These are phyloP conservation scores for Moniliophthora roreri DNA, from an alignment of 1,284 basidiomycete genomes.

Conservation along the genomic window DNA sequence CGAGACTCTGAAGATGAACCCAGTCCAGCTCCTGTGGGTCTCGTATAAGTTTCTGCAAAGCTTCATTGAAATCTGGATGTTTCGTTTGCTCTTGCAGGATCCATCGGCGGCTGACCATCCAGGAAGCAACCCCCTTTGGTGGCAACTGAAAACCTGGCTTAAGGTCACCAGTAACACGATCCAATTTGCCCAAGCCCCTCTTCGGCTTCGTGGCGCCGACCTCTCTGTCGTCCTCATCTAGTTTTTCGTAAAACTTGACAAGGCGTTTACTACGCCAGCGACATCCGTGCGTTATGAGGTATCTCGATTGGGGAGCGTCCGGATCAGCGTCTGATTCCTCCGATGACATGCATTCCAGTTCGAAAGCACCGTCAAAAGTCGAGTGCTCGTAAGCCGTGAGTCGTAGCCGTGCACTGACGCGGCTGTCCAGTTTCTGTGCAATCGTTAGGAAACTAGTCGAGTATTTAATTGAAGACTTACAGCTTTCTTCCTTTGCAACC, in stretches of 20 bases:
- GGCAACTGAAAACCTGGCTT: slow-evolving; percentile 63
- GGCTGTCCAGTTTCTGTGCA: slow-evolving; percentile 62
- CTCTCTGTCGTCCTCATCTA: slow-evolving; percentile 55
- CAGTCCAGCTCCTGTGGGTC: slow-evolving; percentile 50
- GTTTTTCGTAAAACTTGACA: slow-evolving; percentile 50
- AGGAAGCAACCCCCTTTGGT: slow-evolving; percentile 59
- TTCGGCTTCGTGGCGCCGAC: slow-evolving; percentile 49
- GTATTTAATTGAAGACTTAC: slow-evolving; percentile 36
- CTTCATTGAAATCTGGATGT: slow-evolving; percentile 45
- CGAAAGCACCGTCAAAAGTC: slow-evolving; percentile 65
- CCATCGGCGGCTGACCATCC: slow-evolving; percentile 77
- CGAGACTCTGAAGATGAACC: slow-evolving; percentile 45
- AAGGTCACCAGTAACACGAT: slow-evolving; percentile 49
- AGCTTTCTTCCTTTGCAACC: slow-evolving; percentile 57
- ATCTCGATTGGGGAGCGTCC: slow-evolving; percentile 26
- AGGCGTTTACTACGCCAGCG: slow-evolving; percentile 65
- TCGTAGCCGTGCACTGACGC: slow-evolving; percentile 55
- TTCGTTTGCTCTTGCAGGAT: slow-evolving; percentile 35
- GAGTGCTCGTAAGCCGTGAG: slow-evolving; percentile 53
- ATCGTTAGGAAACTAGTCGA: slow-evolving; percentile 6
- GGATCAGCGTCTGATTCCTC: slow-evolving; percentile 67
- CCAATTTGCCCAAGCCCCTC: slow-evolving; percentile 53
- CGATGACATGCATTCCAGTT: slow-evolving; percentile 75
- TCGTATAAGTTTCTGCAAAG: slow-evolving; percentile 41
- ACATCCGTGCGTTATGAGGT: slow-evolving; percentile 54